Evolutionary conservation across 495 filamentous ascomycete species (phyloP).

Genomic region (Penicillium lagena): DNA sequence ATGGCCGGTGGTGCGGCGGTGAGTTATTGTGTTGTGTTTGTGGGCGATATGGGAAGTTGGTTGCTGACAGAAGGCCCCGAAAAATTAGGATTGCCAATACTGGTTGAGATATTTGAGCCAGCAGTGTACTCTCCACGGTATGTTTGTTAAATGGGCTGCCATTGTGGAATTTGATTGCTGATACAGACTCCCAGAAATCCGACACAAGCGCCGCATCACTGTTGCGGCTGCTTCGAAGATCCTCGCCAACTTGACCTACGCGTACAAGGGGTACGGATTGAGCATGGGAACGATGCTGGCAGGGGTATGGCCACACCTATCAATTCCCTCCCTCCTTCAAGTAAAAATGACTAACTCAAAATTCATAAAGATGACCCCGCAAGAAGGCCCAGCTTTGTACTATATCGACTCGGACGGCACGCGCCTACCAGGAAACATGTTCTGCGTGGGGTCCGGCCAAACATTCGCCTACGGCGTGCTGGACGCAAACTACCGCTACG

Average conservation of each 20-base stretch:
- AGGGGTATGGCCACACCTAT: conserved; percentile 53
- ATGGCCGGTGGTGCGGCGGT: conserved; percentile 98
- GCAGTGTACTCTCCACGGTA: conserved; percentile 92
- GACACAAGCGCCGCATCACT: conserved; percentile 96
- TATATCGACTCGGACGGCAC: conserved; percentile 99
- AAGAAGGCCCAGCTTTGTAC: conserved; percentile 95
- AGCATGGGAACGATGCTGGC: conserved; percentile 99
- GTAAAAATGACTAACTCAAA: neutral
- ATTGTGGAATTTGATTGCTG: neutral
- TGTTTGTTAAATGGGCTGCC: conserved; percentile 1
- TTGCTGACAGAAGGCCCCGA: conserved; percentile 8
- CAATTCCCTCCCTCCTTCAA: too few relatives aligned
- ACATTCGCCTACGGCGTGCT: conserved; percentile 98
- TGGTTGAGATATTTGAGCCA: conserved; percentile 98
- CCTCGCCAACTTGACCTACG: conserved; percentile 94
- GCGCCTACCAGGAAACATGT: conserved; percentile 84
- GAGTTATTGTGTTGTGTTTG: conserved; percentile 18
- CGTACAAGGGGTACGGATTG: conserved; percentile 95
- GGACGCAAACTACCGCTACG: conserved; percentile 89
- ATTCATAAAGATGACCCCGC: conserved; percentile 54
- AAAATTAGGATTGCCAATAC: conserved; percentile 86
- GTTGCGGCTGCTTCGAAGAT: conserved; percentile 98
- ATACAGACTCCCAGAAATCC: conserved; percentile 53
- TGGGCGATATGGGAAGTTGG: neutral
- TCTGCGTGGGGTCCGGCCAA: conserved; percentile 97